Percentiles rank a stretch among this genome's conserved stretches.
These are phyloP conservation scores for Elaeagnus macrophylla DNA, from an alignment of 306 rosid species.

Conservation along the genomic window DNA sequence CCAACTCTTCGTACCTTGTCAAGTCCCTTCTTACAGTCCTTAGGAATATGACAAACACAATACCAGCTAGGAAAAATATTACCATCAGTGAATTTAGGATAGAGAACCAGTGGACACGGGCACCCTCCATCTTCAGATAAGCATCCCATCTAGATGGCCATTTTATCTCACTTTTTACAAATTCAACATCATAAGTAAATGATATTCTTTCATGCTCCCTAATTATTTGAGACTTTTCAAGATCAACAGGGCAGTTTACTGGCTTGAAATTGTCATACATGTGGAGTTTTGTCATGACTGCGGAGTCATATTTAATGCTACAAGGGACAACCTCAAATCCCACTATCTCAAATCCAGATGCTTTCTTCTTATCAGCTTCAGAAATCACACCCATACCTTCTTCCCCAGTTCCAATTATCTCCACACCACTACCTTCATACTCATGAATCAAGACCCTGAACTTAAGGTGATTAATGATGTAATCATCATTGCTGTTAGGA, in stretches of 20 bases:
- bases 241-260: slow-evolving; percentile 50
- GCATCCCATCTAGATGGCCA: slow-evolving; percentile 99
- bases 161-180: slow-evolving; percentile 65
- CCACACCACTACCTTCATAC: slow-evolving; percentile 72
- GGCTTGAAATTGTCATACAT: slow-evolving; percentile 30
- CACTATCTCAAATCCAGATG: slow-evolving; percentile 89
- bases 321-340: slow-evolving; percentile 90
- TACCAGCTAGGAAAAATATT: slow-evolving; percentile 85
- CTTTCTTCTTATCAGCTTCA: slow-evolving; percentile 58
- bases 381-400: slow-evolving; percentile 78
- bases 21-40: slow-evolving; percentile 93
- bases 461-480: slow-evolving; percentile 81
- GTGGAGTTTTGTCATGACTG: slow-evolving; percentile 39
- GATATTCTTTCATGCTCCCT: slow-evolving; percentile 70
- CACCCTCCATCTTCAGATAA: slow-evolving; percentile 90
- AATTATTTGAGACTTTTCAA: slow-evolving; percentile 63
- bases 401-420: slow-evolving; percentile 88
- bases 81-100: slow-evolving; percentile 70
- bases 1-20: slow-evolving; percentile 90
- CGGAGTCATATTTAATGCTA: slow-evolving; percentile 54
- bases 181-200: slow-evolving; percentile 86
- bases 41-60: slow-evolving; percentile 83
- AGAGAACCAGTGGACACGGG: slow-evolving; percentile 89
- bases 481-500: slow-evolving; percentile 49
- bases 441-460: slow-evolving; percentile 82